phyloP scores from a whole-genome alignment of 2,329 filamentous ascomycete genomes.

The Colletotrichum sp. region DNA sequence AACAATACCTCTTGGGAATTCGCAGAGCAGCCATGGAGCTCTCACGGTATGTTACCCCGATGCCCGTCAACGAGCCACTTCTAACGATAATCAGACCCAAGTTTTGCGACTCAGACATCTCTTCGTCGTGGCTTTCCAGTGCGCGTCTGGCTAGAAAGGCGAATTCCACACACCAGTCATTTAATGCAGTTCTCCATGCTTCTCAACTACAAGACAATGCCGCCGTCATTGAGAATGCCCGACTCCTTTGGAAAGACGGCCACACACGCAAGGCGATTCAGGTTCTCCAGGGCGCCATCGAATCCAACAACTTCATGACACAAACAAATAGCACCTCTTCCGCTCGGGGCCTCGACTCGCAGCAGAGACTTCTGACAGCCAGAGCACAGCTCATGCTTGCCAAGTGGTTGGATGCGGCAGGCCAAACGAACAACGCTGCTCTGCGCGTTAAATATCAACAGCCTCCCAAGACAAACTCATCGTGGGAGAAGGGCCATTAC shows the following conservation, averaged over 20 bases:
- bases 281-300: conserved; percentile 84
- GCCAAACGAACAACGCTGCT: conserved; percentile 84
- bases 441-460: conserved; percentile 83
- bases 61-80: background rate
- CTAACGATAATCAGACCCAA: conserved; percentile 43
- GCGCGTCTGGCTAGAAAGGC: conserved; percentile 87
- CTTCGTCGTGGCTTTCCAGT: conserved; percentile 83
- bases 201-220: conserved; percentile 83
- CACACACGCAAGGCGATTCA: conserved; percentile 96
- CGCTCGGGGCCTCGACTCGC: conserved; percentile 45
- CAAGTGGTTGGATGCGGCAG: conserved; percentile 96
- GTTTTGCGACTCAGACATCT: conserved; percentile 77
- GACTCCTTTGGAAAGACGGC: conserved; percentile 90
- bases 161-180: conserved; percentile 83
- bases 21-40: conserved; percentile 88
- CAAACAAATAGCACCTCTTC: conserved; percentile 44
- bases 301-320: conserved; percentile 74
- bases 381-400: conserved; percentile 87
- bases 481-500: conserved; percentile 97
- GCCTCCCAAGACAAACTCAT: conserved; percentile 71
- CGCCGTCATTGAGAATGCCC: conserved; percentile 92
- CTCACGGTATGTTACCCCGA: conserved; percentile 56
- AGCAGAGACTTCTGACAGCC: conserved; percentile 68
- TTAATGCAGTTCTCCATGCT: conserved; percentile 91
- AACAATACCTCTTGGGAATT: conserved; percentile 89